Base-by-base conservation (phyloP, 352 stramenopile species). In the Globisporangium cystogenes region DNA sequence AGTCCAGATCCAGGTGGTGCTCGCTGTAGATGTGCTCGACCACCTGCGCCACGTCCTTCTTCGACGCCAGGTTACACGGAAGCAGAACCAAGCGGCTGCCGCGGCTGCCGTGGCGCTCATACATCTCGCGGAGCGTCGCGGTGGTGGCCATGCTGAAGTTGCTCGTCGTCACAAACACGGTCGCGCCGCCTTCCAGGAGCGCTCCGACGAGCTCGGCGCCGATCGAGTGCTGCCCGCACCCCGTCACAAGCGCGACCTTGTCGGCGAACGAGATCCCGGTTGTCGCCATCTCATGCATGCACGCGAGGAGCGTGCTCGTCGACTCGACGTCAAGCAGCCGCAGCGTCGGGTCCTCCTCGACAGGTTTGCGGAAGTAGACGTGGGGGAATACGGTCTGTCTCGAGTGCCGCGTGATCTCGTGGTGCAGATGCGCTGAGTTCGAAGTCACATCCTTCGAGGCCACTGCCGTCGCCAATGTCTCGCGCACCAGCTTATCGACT, bases 11-110 rank as follows among this genome's bases (percentile, higher is more conserved):
- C 21, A 96, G 62, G 43, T 80, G 82, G 58, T 93, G 82, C 46
- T 74, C 65, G 24, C 78, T 75, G 74, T 93, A 96, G 58, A 93
- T 88, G 72, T 95, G 83, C 21, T 62, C 59, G 23, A 96, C 65
- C 21, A 95, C 51, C 31, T 66, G 73, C 43, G 71, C 52, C 36
- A 93, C 81, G 48, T 96, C 86, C 46, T 73, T 55, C 68, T 86
- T 84, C 8, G 83, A 95, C 18, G 77, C 82, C 53, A 91, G 80
- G 65, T 96, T 96, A 70, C 90, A 93, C 40, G 86, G 86, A 6
- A 94, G 53, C 14, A 96, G 51, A 27, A 93, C 74, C 23, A 96
- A 69, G 21, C 77, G 77, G 53, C 76, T 90, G 35, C 82, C 85
- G 24, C 82, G 81, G 46, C 79, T 86, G 29, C 86, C 85, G 64